Conservation (phyloP, 129 eudicot species). For the Silybum marianum region DNA sequence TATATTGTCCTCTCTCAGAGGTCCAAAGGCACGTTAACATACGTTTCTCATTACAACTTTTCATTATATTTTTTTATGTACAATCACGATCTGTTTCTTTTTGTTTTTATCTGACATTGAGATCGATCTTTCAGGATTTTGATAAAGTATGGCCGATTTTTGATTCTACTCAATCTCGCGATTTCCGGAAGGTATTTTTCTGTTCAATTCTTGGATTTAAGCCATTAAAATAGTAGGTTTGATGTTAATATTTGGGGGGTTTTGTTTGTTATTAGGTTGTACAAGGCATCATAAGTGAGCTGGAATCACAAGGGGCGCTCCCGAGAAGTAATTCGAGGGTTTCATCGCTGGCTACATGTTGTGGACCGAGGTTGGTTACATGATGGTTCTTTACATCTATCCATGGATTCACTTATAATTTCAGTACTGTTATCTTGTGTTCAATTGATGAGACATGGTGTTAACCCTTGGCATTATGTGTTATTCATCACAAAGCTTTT, state of each 20-base stretch:
- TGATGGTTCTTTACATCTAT: conserved; percentile 2
- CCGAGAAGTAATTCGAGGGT: conserved; percentile 99
- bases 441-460: neutral
- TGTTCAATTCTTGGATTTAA: conserved; percentile 6
- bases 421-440: neutral
- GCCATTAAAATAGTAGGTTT: conserved; percentile 1
- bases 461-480: neutral
- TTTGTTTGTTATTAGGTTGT: conserved; percentile 61
- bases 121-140: conserved; percentile 73
- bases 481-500: conserved; percentile 3
- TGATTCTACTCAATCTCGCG: conserved; percentile 94
- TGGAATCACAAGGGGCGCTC: conserved; percentile 96
- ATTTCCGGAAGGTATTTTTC: conserved; percentile 75
- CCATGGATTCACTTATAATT: neutral
- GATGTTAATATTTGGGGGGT: conserved; percentile 11
- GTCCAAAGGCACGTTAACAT: conserved; percentile 50
- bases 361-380: conserved; percentile 91
- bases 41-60: neutral
- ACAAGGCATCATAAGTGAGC: conserved; percentile 87
- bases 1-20: conserved; percentile 87
- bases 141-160: conserved; percentile 94
- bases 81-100: conserved; percentile 19
- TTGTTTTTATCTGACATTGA: conserved; percentile 19
- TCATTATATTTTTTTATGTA: conserved; percentile 19
- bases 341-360: conserved; percentile 96